Percentiles rank a stretch among this genome's conserved stretches.
Evolutionary conservation across 2,329 filamentous ascomycete species (phyloP).

Genomic region (Fusarium marasasianum): DNA sequence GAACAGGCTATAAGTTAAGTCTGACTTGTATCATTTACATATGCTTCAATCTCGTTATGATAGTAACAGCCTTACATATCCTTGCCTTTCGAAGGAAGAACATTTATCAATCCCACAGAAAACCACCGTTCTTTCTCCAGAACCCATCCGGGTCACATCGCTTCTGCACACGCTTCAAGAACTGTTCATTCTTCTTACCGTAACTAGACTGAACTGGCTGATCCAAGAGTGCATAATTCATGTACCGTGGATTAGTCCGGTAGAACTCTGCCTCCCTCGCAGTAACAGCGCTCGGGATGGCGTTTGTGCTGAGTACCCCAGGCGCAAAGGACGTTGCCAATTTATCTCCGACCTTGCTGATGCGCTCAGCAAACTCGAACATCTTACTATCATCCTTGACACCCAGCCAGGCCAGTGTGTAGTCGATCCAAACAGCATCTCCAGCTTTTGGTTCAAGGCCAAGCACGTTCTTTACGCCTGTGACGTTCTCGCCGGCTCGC

Average conservation of each 20-base stretch:
- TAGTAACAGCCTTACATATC: fast-evolving
- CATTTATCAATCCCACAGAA: not conserved
- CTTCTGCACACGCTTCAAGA: not conserved
- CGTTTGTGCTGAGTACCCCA: not conserved
- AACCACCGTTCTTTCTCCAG: not conserved
- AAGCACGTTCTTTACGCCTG: not conserved
- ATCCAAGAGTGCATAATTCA: not conserved
- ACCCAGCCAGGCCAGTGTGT: not conserved
- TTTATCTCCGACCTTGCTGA: not conserved
- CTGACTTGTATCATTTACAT: not conserved
- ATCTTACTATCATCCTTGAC: not conserved
- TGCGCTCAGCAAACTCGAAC: not conserved
- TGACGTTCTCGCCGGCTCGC: not conserved
- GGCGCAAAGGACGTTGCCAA: not conserved
- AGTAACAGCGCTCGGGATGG: not conserved
- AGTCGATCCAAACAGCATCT: not conserved
- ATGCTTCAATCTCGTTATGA: not conserved
- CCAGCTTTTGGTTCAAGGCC: not conserved
- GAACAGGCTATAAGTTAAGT: not conserved
- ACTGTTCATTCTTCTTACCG: not conserved
- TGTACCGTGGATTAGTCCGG: not conserved
- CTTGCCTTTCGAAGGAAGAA: fast-evolving
- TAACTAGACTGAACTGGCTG: not conserved
- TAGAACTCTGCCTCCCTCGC: not conserved
- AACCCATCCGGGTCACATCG: not conserved